phyloP scores from a whole-genome alignment of 2,329 filamentous ascomycete genomes.

The Fusarium succisae region DNA sequence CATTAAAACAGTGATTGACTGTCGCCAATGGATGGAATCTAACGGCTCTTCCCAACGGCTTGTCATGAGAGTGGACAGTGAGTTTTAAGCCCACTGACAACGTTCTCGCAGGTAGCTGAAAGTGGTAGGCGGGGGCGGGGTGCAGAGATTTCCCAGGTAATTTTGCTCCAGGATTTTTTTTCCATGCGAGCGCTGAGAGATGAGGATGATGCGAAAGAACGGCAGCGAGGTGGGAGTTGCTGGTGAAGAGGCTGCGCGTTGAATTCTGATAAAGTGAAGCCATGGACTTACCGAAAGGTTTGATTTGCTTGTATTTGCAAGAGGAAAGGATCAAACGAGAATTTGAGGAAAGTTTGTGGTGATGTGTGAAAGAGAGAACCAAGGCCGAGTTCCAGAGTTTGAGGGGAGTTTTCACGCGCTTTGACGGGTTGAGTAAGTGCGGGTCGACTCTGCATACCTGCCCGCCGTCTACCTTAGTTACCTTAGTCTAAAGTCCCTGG shows the following conservation, averaged over 20 bases:
- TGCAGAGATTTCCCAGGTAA: constrained; percentile 44
- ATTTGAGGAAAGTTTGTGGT: constrained; percentile 30
- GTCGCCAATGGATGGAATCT: background rate
- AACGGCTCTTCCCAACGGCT: background rate
- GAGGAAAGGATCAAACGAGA: constrained; percentile 4
- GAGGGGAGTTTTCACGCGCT: constrained; percentile 30
- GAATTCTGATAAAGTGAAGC: background rate
- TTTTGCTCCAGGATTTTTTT: constrained; percentile 33
- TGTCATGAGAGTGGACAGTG: background rate
- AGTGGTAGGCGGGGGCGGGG: constrained; percentile 45
- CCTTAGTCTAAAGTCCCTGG: constrained; percentile 6
- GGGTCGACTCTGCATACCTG: constrained; percentile 27
- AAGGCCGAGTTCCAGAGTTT: background rate
- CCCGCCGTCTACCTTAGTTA: constrained; percentile 14
- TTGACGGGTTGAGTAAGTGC: constrained; percentile 39
- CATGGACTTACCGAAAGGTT: constrained; percentile 10
- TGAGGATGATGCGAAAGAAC: background rate
- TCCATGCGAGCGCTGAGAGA: constrained; percentile 12
- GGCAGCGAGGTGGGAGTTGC: background rate
- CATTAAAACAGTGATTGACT: background rate
- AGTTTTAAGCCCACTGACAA: constrained; percentile 28
- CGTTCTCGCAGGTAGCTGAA: constrained; percentile 30
- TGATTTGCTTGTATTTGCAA: constrained; percentile 16
- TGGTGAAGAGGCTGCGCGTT: background rate
- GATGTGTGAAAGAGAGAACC: constrained; percentile 29